A percentile compares a stretch with the other conserved stretches of the same genome.
Conservation (phyloP, 805 yeast species). For the Metschnikowia orientalis region DNA sequence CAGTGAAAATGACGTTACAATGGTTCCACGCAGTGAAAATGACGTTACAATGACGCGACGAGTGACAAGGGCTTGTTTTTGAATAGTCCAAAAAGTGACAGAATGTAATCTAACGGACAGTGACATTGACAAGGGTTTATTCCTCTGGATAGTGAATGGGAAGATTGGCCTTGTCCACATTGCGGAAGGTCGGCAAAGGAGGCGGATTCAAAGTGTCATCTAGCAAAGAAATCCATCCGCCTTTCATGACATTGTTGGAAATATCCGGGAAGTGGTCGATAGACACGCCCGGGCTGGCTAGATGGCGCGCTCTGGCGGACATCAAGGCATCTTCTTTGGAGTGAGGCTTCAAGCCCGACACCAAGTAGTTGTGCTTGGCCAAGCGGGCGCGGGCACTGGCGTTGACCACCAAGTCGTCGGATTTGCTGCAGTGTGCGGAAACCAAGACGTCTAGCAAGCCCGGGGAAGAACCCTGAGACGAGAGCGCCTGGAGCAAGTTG, state of each 20-base stretch:
- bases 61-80: no score
- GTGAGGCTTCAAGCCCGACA: conserved; percentile 7
- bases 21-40: no score
- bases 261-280: conserved; percentile 34
- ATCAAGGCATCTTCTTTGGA: conserved; percentile 21
- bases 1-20: no score
- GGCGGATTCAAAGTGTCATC: conserved; percentile 22
- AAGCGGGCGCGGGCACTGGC: conserved; percentile 21
- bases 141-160: conserved; percentile 38
- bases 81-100: no score
- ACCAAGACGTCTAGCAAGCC: conserved; percentile 14
- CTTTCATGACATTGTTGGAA: conserved; percentile 23
- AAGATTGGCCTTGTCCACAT: conserved; percentile 58
- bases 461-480: conserved; percentile 15
- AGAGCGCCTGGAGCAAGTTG: conserved; percentile 19
- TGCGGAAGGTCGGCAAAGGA: conserved; percentile 53
- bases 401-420: conserved; percentile 28
- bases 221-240: conserved; percentile 21
- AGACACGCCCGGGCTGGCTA: conserved; percentile 33
- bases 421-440: conserved; percentile 19
- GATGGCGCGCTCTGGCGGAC: conserved; percentile 20
- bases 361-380: conserved; percentile 18
- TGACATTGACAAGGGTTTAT: conserved; percentile 1
- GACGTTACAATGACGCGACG: no score
- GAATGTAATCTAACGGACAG: no score